These are phyloP conservation scores for Colletotrichum theobromicola DNA, from an alignment of 2,329 filamentous ascomycete genomes.

Conservation along the genomic window DNA sequence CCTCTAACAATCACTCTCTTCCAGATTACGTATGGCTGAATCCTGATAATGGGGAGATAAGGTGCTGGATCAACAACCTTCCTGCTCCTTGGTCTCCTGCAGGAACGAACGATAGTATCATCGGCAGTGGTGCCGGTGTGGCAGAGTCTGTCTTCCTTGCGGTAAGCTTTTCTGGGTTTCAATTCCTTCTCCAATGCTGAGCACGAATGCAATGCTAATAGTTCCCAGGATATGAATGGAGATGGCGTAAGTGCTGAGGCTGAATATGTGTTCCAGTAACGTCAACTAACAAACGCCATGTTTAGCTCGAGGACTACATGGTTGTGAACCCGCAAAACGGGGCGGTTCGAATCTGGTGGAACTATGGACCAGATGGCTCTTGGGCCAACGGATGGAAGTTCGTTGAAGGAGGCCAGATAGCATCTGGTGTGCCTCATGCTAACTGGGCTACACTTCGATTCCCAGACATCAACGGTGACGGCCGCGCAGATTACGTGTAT, in stretches of 20 bases:
- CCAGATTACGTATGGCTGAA: conserved; percentile 25
- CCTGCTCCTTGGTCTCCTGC: conserved; percentile 18
- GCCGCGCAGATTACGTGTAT: conserved; percentile 28
- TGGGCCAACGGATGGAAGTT: conserved; percentile 27
- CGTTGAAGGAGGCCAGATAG: conserved; percentile 26
- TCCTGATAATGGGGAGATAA: conserved; percentile 11
- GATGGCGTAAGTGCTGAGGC: no score
- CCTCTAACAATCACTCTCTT: no score
- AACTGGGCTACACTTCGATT: conserved; percentile 27
- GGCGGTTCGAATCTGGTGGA: conserved; percentile 24
- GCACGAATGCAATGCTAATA: no score
- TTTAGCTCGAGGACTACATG: conserved; percentile 25
- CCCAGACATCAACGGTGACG: conserved; percentile 30
- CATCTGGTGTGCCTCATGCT: conserved; percentile 26
- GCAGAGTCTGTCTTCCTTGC: conserved; percentile 11
- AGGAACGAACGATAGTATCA: conserved; percentile 18
- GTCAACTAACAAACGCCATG: no score
- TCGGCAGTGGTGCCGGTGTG: conserved; percentile 13
- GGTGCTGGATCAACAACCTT: conserved; percentile 24
- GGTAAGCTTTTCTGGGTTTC: no score
- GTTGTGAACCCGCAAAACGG: conserved; percentile 18
- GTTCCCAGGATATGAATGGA: conserved; percentile 26
- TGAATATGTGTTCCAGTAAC: no score
- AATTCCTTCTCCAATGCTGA: no score
- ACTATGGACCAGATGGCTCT: conserved; percentile 20